phyloP scores from a whole-genome alignment of 192 early-diverging fungal species.

The Coemansia sp. region DNA sequence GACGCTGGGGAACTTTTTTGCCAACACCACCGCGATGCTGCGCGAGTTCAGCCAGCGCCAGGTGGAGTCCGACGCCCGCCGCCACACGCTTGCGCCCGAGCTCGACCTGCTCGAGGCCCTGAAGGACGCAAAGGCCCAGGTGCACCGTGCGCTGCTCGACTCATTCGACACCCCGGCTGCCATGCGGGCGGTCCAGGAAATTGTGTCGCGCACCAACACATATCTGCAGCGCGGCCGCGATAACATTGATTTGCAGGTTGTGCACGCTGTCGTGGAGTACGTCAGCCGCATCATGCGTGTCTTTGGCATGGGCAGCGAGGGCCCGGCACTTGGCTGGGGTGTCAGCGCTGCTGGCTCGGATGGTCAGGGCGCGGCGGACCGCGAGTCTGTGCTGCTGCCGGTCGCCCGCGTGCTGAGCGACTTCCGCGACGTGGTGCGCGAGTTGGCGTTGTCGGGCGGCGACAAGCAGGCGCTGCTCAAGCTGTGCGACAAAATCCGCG shows the following conservation, averaged over 20 bases:
- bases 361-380: slow-evolving; percentile 16
- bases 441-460: slow-evolving; percentile 58
- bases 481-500: slow-evolving; percentile 85
- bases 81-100: slow-evolving; percentile 72
- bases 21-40: slow-evolving; percentile 74
- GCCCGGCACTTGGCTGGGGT: slow-evolving; percentile 71
- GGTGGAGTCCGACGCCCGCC: slow-evolving; percentile 62
- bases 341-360: slow-evolving; percentile 20
- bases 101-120: slow-evolving; percentile 66
- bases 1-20: slow-evolving; percentile 87
- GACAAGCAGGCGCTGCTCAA: slow-evolving; percentile 63
- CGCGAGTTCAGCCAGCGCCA: slow-evolving; percentile 59
- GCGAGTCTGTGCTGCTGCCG: slow-evolving; percentile 71
- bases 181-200: slow-evolving; percentile 74
- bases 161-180: slow-evolving; percentile 87
- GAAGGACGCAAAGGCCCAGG: slow-evolving; percentile 60
- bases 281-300: slow-evolving; percentile 77
- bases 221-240: slow-evolving; percentile 69
- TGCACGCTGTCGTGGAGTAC: slow-evolving; percentile 79
- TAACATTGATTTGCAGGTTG: slow-evolving; percentile 64
- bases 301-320: slow-evolving; percentile 72
- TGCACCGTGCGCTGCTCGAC: slow-evolving; percentile 89
- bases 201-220: slow-evolving; percentile 76
- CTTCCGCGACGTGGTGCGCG: slow-evolving; percentile 87
- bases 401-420: slow-evolving; percentile 76